phyloP scores from a whole-genome alignment of 441 rosid genomes.

The Bruguiera hainesii region DNA sequence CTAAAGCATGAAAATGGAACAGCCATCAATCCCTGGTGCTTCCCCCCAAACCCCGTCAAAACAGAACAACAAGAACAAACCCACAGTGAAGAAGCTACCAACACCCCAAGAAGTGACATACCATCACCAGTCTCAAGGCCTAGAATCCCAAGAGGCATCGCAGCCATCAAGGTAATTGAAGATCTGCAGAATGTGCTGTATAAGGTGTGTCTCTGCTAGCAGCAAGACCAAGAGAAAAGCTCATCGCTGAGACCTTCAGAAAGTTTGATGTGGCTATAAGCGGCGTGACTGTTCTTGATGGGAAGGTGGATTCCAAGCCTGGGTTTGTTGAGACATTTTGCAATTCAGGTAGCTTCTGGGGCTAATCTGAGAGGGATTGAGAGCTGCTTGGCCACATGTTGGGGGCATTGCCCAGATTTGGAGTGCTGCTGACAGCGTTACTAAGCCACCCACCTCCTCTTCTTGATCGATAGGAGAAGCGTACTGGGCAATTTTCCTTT shows the following conservation, averaged over 20 bases:
- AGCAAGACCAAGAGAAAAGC: conserved; percentile 33
- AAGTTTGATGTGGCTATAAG: conserved; percentile 52
- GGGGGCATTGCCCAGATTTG: conserved; percentile 59
- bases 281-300: conserved; percentile 66
- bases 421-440: conserved; percentile 52
- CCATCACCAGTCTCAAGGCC: conserved; percentile 70
- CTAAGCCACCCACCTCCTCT: conserved; percentile 42
- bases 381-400: conserved; percentile 45
- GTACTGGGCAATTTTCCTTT: no score
- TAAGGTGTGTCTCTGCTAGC: no score
- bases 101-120: conserved; percentile 68
- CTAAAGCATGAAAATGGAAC: conserved; percentile 33
- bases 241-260: conserved; percentile 40
- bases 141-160: conserved; percentile 64
- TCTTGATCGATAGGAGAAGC: neutral
- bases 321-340: conserved; percentile 56
- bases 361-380: conserved; percentile 55
- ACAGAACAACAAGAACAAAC: no score
- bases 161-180: conserved; percentile 64
- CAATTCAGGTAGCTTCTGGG: conserved; percentile 65
- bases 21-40: conserved; percentile 33
- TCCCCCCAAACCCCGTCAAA: conserved; percentile 21
- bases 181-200: conserved; percentile 75
- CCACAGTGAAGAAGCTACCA: conserved; percentile 45
- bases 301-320: conserved; percentile 82